Percentiles rank a stretch among this genome's conserved stretches.
These are phyloP conservation scores for Clonostachys solani DNA, from an alignment of 2,329 filamentous ascomycete genomes.

Conservation along the genomic window DNA sequence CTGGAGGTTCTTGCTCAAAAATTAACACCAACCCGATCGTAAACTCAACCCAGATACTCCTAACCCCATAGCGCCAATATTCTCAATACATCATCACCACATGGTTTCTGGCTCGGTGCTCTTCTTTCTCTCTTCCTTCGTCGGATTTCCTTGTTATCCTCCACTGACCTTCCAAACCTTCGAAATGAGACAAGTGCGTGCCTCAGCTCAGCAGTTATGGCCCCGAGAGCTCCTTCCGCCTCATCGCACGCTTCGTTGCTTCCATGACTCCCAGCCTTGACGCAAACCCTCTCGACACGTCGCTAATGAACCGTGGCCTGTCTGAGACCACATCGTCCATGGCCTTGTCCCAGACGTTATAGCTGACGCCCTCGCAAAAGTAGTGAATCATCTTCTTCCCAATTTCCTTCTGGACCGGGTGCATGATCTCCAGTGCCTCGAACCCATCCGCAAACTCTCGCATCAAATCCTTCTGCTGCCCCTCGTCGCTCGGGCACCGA, in stretches of 20 bases:
- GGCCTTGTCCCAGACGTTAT: conserved; percentile 14
- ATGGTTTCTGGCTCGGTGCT: too few relatives aligned
- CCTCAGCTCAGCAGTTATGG: background rate
- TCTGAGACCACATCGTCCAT: conserved; percentile 15
- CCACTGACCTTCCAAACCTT: too few relatives aligned
- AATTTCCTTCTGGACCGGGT: conserved; percentile 14
- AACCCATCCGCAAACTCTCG: conserved; percentile 26
- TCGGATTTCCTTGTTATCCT: too few relatives aligned
- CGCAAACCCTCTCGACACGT: conserved; percentile 23
- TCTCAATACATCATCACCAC: too few relatives aligned
- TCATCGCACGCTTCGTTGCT: conserved; percentile 5
- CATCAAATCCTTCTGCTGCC: conserved; percentile 19
- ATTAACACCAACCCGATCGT: too few relatives aligned
- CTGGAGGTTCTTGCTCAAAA: too few relatives aligned
- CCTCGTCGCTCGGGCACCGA: conserved; percentile 15
- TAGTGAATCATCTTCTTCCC: conserved; percentile 17
- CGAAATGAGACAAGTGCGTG: too few relatives aligned
- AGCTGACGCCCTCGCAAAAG: conserved; percentile 23
- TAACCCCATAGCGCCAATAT: too few relatives aligned
- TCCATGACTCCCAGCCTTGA: conserved; percentile 16
- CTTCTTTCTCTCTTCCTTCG: too few relatives aligned
- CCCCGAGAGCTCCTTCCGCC: conserved; percentile 18
- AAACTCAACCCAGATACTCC: too few relatives aligned
- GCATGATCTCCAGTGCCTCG: conserved; percentile 17
- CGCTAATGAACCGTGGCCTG: conserved; percentile 19